Evolutionary conservation across 1,284 basidiomycete genomes (phyloP).

Genomic region (Phenoliferia sp.): DNA sequence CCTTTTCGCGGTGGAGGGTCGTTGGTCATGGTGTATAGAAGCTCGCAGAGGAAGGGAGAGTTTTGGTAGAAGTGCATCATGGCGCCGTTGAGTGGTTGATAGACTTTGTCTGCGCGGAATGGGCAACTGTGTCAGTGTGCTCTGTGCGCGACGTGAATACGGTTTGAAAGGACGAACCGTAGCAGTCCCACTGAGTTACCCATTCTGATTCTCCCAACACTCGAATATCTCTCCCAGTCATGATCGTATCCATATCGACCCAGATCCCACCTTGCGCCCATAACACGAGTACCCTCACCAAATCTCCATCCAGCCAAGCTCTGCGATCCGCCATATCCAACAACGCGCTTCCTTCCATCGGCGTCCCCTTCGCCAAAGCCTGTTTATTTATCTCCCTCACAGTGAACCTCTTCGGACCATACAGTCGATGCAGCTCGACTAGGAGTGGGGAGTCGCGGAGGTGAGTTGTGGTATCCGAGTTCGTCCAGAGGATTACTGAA

Average conservation of each 20-base stretch:
- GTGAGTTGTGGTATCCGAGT: conserved; percentile 40
- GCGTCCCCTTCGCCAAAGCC: conserved; percentile 65
- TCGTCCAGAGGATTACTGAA: conserved; percentile 78
- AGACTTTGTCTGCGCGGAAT: conserved; percentile 63
- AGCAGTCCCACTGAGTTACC: conserved; percentile 89
- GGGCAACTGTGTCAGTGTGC: neutral
- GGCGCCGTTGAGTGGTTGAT: conserved; percentile 82
- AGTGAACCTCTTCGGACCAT: conserved; percentile 60
- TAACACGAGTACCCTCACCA: conserved; percentile 75
- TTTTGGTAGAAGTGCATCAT: conserved; percentile 82
- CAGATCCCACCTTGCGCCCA: conserved; percentile 87
- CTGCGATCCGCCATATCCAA: conserved; percentile 58
- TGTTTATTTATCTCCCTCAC: conserved; percentile 64
- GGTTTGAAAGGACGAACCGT: conserved; percentile 53
- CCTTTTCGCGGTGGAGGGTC: conserved; percentile 63
- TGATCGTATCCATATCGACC: conserved; percentile 90
- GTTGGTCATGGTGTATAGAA: conserved; percentile 79
- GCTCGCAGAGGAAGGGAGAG: conserved; percentile 91
- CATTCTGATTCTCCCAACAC: conserved; percentile 86
- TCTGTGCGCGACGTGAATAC: neutral
- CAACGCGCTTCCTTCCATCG: conserved; percentile 59
- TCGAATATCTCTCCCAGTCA: conserved; percentile 68
- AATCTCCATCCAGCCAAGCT: conserved; percentile 90
- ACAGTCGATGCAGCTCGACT: conserved; percentile 53
- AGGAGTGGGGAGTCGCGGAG: conserved; percentile 49